A percentile compares a stretch with the other conserved stretches of the same genome.
phyloP scores from a whole-genome alignment of 2,329 filamentous ascomycete species.

The Colletotrichum sp. region DNA sequence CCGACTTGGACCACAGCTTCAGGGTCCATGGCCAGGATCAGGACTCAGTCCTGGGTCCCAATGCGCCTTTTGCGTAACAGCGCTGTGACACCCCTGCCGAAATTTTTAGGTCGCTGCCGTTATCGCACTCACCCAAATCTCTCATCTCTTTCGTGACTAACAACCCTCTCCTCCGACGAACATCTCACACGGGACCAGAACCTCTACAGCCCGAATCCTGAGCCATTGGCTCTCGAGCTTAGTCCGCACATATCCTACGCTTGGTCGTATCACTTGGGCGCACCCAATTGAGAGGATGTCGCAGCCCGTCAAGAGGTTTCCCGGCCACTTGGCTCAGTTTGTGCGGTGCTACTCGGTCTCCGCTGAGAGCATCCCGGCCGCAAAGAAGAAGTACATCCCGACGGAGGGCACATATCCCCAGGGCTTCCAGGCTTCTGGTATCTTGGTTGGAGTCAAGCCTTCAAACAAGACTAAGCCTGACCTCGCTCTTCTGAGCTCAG shows the following conservation, averaged over 20 bases:
- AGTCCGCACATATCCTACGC: neutral
- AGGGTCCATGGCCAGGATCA: neutral
- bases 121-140: constrained; percentile 14
- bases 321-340: constrained; percentile 20
- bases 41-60: neutral
- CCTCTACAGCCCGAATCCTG: neutral
- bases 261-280: neutral
- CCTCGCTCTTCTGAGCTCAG: constrained; percentile 85
- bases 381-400: constrained; percentile 92
- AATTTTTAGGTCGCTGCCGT: constrained; percentile 6
- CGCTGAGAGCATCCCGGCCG: constrained; percentile 67
- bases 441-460: constrained; percentile 92
- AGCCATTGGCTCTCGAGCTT: constrained; percentile 12
- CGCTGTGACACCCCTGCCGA: constrained; percentile 1
- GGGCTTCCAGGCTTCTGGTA: constrained; percentile 86
- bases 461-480: constrained; percentile 92
- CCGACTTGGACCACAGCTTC: neutral
- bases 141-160: neutral
- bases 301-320: constrained; percentile 19
- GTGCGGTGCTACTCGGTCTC: constrained; percentile 64
- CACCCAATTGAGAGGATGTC: constrained; percentile 13
- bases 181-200: neutral
- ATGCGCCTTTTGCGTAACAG: neutral
- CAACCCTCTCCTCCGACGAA: neutral
- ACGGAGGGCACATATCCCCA: constrained; percentile 85